These are phyloP conservation scores for Plasmodium chabaudi DNA, from an alignment of 169 alveolate species.

Conservation along the genomic window DNA sequence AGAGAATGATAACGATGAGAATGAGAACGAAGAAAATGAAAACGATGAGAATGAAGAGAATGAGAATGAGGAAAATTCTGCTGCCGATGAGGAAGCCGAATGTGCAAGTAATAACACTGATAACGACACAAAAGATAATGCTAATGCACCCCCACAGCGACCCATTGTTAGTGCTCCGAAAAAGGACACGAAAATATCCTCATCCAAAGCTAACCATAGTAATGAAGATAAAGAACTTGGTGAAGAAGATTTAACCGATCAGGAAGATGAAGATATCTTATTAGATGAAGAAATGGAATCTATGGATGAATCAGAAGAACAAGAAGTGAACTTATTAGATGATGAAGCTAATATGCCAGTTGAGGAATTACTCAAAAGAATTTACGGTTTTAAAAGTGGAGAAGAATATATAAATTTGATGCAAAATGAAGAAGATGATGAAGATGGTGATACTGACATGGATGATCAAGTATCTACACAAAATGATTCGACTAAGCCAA, in stretches of 20 bases:
- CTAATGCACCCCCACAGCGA: too few relatives aligned
- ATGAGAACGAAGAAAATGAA: conserved; percentile 18
- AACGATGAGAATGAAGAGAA: conserved; percentile 1
- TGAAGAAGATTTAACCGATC: background rate
- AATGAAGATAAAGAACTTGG: background rate
- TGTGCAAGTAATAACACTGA: too few relatives aligned
- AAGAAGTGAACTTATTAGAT: background rate
- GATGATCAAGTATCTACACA: background rate
- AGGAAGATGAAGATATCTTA: background rate
- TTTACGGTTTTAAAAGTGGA: conserved; percentile 4
- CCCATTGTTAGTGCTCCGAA: background rate
- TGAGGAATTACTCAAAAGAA: background rate
- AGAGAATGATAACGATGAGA: conserved; percentile 5
- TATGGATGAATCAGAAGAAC: background rate
- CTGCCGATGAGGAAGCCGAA: background rate
- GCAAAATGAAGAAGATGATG: conserved; percentile 45
- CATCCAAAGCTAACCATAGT: too few relatives aligned
- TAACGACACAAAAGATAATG: too few relatives aligned
- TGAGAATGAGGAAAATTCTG: conserved; percentile 12
- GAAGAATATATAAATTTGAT: background rate
- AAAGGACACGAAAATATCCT: background rate
- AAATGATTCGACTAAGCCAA: too few relatives aligned
- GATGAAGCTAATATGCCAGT: background rate
- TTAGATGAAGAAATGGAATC: background rate
- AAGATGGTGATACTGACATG: background rate